Conservation (phyloP, 176 grass and related monocot species). For the Zizania latifolia region DNA sequence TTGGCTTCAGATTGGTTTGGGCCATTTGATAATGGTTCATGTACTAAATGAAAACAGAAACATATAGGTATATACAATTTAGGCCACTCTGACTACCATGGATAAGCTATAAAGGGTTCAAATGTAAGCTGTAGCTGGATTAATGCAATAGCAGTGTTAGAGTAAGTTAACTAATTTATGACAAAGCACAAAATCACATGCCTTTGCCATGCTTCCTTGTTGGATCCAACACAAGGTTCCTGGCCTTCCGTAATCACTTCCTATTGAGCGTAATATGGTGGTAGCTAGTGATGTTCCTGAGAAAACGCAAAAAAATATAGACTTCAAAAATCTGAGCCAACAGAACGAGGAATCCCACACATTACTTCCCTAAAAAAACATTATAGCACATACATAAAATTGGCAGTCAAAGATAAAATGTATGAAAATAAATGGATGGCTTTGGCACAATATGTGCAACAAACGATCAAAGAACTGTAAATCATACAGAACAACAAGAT, state of each 20-base stretch:
- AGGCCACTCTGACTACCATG: background rate
- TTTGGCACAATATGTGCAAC: background rate
- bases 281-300: conserved; percentile 82
- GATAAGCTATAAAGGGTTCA: background rate
- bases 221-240: conserved; percentile 94
- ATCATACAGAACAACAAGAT: conserved; percentile 2
- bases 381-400: background rate
- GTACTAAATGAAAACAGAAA: background rate
- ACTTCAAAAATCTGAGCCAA: background rate
- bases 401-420: conserved; percentile 2
- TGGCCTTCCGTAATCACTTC: conserved; percentile 65
- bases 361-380: background rate
- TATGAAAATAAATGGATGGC: background rate
- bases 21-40: background rate
- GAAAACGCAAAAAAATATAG: background rate
- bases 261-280: conserved; percentile 76
- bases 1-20: background rate
- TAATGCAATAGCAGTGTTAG: background rate
- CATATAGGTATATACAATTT: background rate
- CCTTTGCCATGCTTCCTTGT: conserved; percentile 72
- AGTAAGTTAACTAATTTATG: background rate
- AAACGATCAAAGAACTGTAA: background rate
- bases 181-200: conserved; percentile 24
- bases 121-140: background rate
- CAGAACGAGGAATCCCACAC: too few species aligned